Evolutionary conservation across 23 red algal species (phyloP), one percentile per base, ranked within the genome.

Genomic region (Gracilaria gracilis): DNA sequence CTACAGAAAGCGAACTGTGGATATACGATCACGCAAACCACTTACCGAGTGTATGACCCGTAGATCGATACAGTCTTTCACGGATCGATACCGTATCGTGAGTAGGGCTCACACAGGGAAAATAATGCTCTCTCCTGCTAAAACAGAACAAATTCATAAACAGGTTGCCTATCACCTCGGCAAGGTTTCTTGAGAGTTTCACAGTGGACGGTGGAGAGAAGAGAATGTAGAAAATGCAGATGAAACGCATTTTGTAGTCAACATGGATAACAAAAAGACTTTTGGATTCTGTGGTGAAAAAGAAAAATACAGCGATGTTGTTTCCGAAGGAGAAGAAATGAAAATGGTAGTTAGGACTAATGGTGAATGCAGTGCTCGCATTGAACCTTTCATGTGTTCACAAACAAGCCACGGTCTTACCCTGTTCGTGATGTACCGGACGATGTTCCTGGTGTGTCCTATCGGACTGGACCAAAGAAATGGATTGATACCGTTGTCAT

Each of bases 101-200:
- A 88, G 84, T 57, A 24, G 84, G 0, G 32, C 84, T 17, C 67
- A 55, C 12, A 88, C 84, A 25, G 84, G 67, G 9, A 88, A 88
- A 57, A 50, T 42, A 14, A 75, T 67, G 37, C 55, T 55, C 1
- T 49, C 23, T 11, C 84, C 84, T 11, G 36, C 4, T 17, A 88
- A 88, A 28, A 57, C 23, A 1, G 44, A 55, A 17, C 0, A 31
- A 9, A 88, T 75, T 23, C 51, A 88, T 15, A 74, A 77, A 44
- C 1, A 74, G 42, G 28, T 74, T 7, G 84, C 69, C 32, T 74
- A 75, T 33, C 84, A 88, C 31, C 67, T 88, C 19, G 84, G 84
- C 16, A 21, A 28, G 9, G 42, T 88, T 2, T 29, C 39, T 5
- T 20, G 65, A 15, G 70, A 12, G 36, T 57, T 77, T 38, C 9